Percentiles rank a stretch among this genome's conserved stretches.
Conservation (phyloP, 2,329 filamentous ascomycete genomes). For the Ascochyta pisi region DNA sequence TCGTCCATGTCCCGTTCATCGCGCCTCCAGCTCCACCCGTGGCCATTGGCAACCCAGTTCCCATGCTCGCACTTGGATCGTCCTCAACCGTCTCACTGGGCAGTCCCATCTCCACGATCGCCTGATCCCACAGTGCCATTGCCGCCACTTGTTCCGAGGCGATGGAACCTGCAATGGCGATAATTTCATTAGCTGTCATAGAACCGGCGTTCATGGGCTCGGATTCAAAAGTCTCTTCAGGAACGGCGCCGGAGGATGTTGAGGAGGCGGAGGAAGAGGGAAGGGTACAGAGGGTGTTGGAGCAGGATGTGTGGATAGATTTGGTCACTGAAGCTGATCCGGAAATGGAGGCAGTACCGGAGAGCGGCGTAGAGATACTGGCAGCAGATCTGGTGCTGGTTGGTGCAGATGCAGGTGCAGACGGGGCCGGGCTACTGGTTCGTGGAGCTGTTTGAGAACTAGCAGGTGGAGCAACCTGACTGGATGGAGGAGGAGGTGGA, state of each 20-base stretch:
- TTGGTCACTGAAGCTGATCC: neutral
- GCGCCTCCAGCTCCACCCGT: constrained; percentile 8
- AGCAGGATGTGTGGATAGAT: constrained; percentile 10
- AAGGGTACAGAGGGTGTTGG: constrained; percentile 15
- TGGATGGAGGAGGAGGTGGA: neutral
- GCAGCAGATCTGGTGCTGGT: neutral
- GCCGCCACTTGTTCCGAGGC: constrained; percentile 4
- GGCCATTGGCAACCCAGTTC: constrained; percentile 11
- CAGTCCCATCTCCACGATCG: constrained; percentile 5
- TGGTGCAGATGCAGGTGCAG: neutral
- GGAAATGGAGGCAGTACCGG: neutral
- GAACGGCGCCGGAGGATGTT: constrained; percentile 3
- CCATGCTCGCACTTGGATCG: constrained; percentile 12
- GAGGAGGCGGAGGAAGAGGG: constrained; percentile 3
- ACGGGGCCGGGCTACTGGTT: neutral
- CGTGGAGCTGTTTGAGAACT: neutral
- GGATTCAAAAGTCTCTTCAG: constrained; percentile 13
- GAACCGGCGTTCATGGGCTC: constrained; percentile 16
- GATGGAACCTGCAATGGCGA: constrained; percentile 2
- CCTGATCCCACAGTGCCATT: constrained; percentile 14
- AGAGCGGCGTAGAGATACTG: neutral
- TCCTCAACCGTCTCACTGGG: constrained; percentile 4
- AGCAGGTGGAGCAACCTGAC: neutral
- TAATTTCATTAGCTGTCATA: constrained; percentile 12
- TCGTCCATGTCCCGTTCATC: constrained; percentile 13